These are phyloP conservation scores for Aechmea fasciata DNA, from an alignment of 176 grass and related monocot species.

Conservation along the genomic window DNA sequence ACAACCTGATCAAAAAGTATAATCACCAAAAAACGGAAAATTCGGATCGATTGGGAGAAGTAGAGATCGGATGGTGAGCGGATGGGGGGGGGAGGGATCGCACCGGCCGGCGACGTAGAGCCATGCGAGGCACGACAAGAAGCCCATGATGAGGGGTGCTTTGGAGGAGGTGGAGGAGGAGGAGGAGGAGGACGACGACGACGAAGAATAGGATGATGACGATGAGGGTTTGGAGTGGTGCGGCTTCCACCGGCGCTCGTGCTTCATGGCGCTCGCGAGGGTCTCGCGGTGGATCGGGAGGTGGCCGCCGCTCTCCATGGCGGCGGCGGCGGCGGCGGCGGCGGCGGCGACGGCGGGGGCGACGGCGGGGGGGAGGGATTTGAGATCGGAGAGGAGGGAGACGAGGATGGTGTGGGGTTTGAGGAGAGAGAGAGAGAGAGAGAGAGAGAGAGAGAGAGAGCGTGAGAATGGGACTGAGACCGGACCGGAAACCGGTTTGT, in stretches of 20 bases:
- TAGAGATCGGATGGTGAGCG: neutral
- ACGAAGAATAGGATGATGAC: neutral
- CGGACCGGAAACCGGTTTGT: too few species aligned
- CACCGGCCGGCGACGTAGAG: constrained; percentile 89
- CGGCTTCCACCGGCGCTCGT: constrained; percentile 52
- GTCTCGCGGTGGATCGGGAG: constrained; percentile 58
- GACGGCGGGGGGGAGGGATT: neutral
- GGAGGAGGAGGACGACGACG: neutral
- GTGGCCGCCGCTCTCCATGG: constrained; percentile 8
- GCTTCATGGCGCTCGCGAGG: constrained; percentile 65
- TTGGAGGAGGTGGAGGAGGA: constrained; percentile 28
- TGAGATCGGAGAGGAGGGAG: neutral
- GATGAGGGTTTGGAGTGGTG: constrained; percentile 16
- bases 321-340: neutral
- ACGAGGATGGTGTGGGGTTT: neutral
- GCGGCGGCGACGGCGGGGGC: neutral
- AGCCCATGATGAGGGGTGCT: constrained; percentile 66
- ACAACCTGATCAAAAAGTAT: constrained; percentile 40
- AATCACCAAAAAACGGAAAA: neutral
- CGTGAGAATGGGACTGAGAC: neutral
- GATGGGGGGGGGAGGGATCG: neutral
- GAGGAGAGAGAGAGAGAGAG: neutral
- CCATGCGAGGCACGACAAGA: constrained; percentile 96
- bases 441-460: neutral
- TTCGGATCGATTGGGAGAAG: neutral